phyloP scores from a whole-genome alignment of 495 filamentous ascomycete genomes.

The Lophium mytilinum region DNA sequence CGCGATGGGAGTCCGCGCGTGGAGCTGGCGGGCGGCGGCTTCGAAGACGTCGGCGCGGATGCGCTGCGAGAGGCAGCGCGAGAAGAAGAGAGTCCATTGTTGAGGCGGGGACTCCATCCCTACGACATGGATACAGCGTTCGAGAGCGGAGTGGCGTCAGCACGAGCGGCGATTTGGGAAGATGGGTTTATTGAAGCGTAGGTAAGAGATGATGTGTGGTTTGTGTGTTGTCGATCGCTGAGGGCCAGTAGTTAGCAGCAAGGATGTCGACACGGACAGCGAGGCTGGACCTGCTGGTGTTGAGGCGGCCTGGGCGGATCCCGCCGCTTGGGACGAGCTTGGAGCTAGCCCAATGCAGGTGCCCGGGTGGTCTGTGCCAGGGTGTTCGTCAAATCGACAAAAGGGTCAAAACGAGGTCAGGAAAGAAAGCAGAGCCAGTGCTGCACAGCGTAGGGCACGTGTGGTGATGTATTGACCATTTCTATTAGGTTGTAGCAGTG shows the following conservation, averaged over 20 bases:
- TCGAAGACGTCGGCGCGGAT: conserved; percentile 43
- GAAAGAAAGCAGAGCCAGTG: too few species aligned
- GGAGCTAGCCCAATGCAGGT: too few species aligned
- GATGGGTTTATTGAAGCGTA: background rate
- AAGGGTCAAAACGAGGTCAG: too few species aligned
- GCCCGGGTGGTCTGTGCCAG: too few species aligned
- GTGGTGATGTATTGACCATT: background rate
- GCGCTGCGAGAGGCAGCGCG: conserved; percentile 38
- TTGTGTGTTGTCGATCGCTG: too few species aligned
- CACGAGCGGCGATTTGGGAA: too few species aligned
- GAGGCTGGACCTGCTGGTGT: background rate
- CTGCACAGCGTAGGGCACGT: too few species aligned
- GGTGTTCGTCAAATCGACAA: background rate
- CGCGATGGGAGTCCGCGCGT: conserved; percentile 39
- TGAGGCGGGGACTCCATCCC: conserved; percentile 21
- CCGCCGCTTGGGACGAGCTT: too few species aligned
- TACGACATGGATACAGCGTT: conserved; percentile 4
- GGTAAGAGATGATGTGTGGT: too few species aligned
- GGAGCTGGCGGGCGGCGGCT: conserved; percentile 31
- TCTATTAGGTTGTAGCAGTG: background rate
- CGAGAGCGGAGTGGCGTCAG: too few species aligned
- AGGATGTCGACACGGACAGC: background rate
- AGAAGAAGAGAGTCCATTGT: conserved; percentile 44
- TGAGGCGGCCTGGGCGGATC: background rate
- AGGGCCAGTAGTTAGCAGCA: background rate